These are phyloP conservation scores for Tetratostichococcus sp. DNA, from an alignment of 139 green algal genomes.

Conservation along the genomic window DNA sequence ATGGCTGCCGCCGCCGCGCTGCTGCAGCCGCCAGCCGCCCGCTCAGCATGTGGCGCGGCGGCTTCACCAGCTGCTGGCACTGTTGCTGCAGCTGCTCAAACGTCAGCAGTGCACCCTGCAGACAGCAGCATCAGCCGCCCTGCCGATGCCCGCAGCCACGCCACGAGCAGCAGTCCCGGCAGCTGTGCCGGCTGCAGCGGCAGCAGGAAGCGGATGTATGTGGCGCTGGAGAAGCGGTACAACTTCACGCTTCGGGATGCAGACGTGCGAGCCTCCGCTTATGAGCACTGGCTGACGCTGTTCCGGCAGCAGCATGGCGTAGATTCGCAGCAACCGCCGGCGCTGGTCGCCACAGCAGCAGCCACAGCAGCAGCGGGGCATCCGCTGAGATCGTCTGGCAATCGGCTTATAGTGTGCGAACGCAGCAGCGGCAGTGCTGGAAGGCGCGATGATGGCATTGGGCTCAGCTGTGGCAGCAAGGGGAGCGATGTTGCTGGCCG, in stretches of 20 bases:
- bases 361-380: neutral
- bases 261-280: conserved; percentile 9
- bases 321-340: neutral
- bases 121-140: no score
- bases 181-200: neutral
- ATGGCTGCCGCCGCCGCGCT: conserved; percentile 11
- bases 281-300: conserved; percentile 19
- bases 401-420: neutral
- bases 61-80: neutral
- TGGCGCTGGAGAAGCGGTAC: conserved; percentile 23
- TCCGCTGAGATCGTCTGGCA: no score
- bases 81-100: no score
- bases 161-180: no score
- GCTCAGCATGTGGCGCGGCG: neutral
- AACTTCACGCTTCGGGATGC: conserved; percentile 22
- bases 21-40: conserved; percentile 1
- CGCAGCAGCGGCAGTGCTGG: neutral
- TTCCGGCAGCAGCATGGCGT: neutral
- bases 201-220: neutral
- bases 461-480: neutral
- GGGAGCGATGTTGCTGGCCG: no score
- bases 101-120: no score
- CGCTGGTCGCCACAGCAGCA: no score
- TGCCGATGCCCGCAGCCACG: no score
- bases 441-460: neutral